These are phyloP conservation scores for Trichoderma aggressivum DNA, from an alignment of 2,329 filamentous ascomycete species.

Conservation along the genomic window DNA sequence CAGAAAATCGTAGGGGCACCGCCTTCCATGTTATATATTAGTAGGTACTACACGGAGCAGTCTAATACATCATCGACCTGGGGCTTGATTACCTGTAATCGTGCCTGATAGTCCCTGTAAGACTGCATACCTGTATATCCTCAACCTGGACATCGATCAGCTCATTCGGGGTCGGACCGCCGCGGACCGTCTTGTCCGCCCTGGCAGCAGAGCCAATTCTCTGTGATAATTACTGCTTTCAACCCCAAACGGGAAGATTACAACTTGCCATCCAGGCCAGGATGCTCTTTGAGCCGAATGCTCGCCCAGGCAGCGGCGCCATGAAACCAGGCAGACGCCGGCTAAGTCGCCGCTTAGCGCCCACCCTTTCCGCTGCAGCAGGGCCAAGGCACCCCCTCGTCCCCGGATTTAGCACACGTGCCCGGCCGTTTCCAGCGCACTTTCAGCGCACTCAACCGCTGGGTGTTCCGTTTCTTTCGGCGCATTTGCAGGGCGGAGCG, in stretches of 20 bases:
- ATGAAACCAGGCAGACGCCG: constrained; percentile 1
- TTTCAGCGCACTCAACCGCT: neutral
- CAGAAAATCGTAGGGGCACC: neutral
- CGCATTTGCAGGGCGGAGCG: neutral
- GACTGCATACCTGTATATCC: neutral
- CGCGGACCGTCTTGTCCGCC: neutral
- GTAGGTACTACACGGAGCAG: neutral
- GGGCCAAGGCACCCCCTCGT: neutral
- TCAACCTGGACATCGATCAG: neutral
- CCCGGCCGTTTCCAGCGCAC: neutral
- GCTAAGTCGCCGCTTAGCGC: constrained; percentile 5
- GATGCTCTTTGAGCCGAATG: constrained; percentile 5
- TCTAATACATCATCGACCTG: neutral
- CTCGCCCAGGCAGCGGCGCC: neutral
- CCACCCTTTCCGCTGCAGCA: neutral
- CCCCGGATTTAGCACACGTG: constrained; percentile 16
- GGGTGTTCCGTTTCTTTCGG: neutral
- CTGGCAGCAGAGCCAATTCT: neutral
- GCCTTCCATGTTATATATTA: neutral
- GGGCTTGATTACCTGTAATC: neutral
- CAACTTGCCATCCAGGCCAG: neutral
- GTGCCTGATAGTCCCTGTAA: neutral
- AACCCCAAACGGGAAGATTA: neutral
- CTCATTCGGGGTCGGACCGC: constrained; percentile 1
- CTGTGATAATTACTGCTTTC: constrained; percentile 8